Evolutionary conservation across 768 basidiomycete genomes (phyloP).

Genomic region (Tulasnella sp.): DNA sequence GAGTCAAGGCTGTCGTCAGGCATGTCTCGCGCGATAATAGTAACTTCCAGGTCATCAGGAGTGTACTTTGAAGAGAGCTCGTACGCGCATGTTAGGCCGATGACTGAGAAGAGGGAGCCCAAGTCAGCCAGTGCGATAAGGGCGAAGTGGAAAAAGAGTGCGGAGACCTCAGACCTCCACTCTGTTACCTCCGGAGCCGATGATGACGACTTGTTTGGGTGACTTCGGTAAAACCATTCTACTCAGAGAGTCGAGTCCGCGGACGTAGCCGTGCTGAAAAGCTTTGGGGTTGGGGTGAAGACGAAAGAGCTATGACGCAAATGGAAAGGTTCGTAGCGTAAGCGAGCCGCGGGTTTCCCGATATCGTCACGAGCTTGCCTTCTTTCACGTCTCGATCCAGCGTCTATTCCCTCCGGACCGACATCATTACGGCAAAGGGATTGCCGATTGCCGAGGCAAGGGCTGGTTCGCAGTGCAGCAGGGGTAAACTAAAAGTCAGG

Average conservation of each 20-base stretch:
- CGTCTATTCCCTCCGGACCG: background rate
- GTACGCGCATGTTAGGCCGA: constrained; percentile 38
- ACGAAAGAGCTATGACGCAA: background rate
- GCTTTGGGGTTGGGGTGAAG: background rate
- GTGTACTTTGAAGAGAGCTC: constrained; percentile 42
- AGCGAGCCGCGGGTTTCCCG: background rate
- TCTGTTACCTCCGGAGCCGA: constrained; percentile 24
- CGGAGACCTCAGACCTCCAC: too few species aligned
- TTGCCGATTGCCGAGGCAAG: background rate
- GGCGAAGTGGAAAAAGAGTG: background rate
- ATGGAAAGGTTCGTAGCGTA: background rate
- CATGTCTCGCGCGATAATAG: constrained; percentile 48
- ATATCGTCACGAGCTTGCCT: background rate
- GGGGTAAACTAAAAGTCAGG: background rate
- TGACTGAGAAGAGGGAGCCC: constrained; percentile 17
- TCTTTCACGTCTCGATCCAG: background rate
- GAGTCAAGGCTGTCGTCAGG: constrained; percentile 46
- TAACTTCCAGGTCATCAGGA: constrained; percentile 40
- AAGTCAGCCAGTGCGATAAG: background rate
- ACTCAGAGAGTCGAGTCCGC: too few species aligned
- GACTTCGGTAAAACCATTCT: background rate
- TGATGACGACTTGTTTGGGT: constrained; percentile 26
- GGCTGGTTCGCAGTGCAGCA: too few species aligned
- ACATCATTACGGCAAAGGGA: background rate
- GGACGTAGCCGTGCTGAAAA: background rate